phyloP scores from a whole-genome alignment of 768 basidiomycete genomes.

The Podaxis sp. region DNA sequence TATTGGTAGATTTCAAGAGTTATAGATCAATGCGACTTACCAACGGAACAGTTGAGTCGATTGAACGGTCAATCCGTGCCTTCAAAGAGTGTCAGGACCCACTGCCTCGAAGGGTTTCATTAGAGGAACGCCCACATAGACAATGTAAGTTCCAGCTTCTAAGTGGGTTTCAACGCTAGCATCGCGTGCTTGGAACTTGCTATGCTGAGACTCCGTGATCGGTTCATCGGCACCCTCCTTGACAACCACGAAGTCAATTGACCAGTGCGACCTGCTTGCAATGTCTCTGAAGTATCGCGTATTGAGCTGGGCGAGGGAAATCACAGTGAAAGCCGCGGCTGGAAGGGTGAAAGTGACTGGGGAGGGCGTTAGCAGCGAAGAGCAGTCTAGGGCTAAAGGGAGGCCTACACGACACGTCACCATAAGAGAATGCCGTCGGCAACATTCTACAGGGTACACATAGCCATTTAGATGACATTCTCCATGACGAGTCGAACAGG shows the following conservation, averaged over 20 bases:
- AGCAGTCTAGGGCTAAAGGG: background rate
- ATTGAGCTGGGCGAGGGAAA: constrained; percentile 51
- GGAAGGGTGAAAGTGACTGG: constrained; percentile 45
- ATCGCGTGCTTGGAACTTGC: constrained; percentile 33
- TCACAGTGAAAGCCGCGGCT: constrained; percentile 33
- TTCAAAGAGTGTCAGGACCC: constrained; percentile 4
- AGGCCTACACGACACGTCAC: constrained; percentile 50
- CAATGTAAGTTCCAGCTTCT: constrained; percentile 38
- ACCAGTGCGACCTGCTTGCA: constrained; percentile 38
- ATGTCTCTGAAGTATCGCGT: constrained; percentile 45
- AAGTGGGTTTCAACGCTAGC: constrained; percentile 37
- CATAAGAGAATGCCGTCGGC: constrained; percentile 45
- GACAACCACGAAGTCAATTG: constrained; percentile 46
- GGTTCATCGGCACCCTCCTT: constrained; percentile 38
- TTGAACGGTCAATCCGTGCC: constrained; percentile 28
- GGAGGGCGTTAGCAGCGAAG: background rate
- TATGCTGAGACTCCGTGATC: constrained; percentile 29
- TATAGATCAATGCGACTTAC: background rate
- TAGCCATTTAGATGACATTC: constrained; percentile 44
- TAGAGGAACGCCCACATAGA: constrained; percentile 28
- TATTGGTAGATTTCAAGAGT: background rate
- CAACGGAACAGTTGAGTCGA: background rate
- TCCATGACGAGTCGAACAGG: constrained; percentile 44
- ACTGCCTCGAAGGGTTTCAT: background rate
- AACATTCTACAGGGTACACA: constrained; percentile 34